Evolutionary conservation across 306 rosid species (phyloP), one percentile per base, ranked within the genome.

Genomic region (Cyclanthera cordifolia): DNA sequence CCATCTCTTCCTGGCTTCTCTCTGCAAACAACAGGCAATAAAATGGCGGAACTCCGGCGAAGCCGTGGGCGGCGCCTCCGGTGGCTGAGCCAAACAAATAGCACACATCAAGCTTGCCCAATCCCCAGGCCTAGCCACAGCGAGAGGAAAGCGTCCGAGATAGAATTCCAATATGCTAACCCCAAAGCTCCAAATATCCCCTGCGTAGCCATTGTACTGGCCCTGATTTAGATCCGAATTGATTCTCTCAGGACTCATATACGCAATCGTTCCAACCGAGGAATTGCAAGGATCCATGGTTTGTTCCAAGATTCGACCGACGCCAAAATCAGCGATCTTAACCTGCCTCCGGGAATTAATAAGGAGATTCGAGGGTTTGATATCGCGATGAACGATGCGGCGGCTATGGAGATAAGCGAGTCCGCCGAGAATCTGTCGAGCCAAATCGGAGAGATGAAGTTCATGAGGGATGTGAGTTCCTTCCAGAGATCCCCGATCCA

Each of bases 101-200:
- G 99, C 96, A 25, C 82, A 72, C 99, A 94, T 94, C 77, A 94
- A 79, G 74, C 91, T 94, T 0, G 97, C 96, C 99, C 97, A 94
- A 46, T 94, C 99, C 5, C 95, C 97, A 34, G 76, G 80, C 25
- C 99, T 77, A 0, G 77, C 84, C 34, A 88, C 97, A 0, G 90
- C 84, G 17, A 90, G 88, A 0, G 99, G 99, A 70, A 94, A 94
- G 32, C 87, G 80, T 0, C 99, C 99, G 81, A 90, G 79, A 59
- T 94, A 94, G 61, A 94, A 94, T 67, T 94, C 99, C 84, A 94
- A 73, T 43, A 85, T 78, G 82, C 84, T 79, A 11, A 85, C 86
- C 12, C 89, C 89, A 6, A 85, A 69, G 45, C 84, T 79, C 89
- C 89, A 85, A 53, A 85, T 82, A 17, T 85, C 89, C 3, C 89